Evolutionary conservation across 1,139 yeast genomes (phyloP).

Genomic region (Debaryomyces nepalensis): DNA sequence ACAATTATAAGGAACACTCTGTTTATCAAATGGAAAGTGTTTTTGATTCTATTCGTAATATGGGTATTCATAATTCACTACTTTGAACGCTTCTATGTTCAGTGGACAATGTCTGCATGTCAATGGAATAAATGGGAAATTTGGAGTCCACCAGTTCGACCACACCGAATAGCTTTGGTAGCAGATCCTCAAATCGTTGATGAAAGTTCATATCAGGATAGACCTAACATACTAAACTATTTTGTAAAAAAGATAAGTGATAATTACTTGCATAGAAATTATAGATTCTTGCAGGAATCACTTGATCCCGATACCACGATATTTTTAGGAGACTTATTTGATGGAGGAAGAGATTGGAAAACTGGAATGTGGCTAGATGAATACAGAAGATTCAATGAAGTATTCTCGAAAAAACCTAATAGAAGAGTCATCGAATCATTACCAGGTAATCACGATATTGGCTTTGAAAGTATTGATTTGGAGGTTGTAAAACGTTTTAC

Average conservation of each 20-base stretch:
- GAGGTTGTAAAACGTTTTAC: conserved; percentile 64
- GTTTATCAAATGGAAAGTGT: conserved; percentile 12
- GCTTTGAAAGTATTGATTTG: conserved; percentile 72
- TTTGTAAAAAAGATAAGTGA: conserved; percentile 62
- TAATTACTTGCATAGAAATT: conserved; percentile 78
- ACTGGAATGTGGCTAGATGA: conserved; percentile 69
- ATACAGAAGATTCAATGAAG: conserved; percentile 62
- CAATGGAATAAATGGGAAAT: conserved; percentile 68
- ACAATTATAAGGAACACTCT: background rate
- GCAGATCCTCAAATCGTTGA: conserved; percentile 97
- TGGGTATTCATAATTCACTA: conserved; percentile 61
- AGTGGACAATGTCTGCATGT: conserved; percentile 53
- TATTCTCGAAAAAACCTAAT: conserved; percentile 59
- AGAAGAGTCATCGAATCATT: conserved; percentile 59
- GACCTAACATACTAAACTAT: conserved; percentile 51
- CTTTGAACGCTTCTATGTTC: conserved; percentile 64
- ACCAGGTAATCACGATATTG: conserved; percentile 97
- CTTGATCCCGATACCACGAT: conserved; percentile 77
- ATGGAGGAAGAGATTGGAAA: conserved; percentile 92
- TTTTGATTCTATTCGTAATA: conserved; percentile 24
- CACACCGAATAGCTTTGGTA: conserved; percentile 69
- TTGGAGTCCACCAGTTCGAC: conserved; percentile 44
- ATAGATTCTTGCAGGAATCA: conserved; percentile 59
- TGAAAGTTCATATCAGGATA: conserved; percentile 67
- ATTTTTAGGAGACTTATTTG: conserved; percentile 89